phyloP scores from a whole-genome alignment of 495 filamentous ascomycete species.

The Daldinia vernicosa region DNA sequence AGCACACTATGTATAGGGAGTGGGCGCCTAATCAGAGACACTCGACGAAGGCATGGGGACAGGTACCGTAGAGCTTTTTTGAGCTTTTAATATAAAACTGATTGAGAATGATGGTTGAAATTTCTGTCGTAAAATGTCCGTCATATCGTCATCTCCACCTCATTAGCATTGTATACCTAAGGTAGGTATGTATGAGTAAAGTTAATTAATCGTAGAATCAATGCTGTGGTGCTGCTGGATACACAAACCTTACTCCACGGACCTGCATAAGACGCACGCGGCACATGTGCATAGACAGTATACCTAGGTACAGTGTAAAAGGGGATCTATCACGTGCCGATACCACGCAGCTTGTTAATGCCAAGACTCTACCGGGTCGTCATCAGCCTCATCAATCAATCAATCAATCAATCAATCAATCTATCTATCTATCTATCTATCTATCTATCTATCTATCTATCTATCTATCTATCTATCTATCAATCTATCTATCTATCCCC shows the following conservation, averaged over 20 bases:
- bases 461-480: too few species aligned
- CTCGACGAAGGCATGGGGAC: constrained; percentile 18
- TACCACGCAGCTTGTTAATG: not conserved
- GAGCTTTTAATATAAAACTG: constrained; percentile 32
- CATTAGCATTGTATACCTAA: too few species aligned
- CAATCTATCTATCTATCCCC: not conserved
- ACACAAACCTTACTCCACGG: not conserved
- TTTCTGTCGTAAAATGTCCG: not conserved
- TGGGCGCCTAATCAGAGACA: constrained; percentile 14
- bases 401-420: not conserved
- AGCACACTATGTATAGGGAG: constrained; percentile 17
- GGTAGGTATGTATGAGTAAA: too few species aligned
- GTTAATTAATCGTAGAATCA: not conserved
- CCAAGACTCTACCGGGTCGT: constrained; percentile 10
- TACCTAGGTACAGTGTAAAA: not conserved
- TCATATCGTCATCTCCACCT: not conserved
- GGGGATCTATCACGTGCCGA: not conserved
- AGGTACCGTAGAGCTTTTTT: constrained; percentile 14
- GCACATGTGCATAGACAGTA: not conserved
- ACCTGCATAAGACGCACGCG: not conserved
- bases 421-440: too few species aligned
- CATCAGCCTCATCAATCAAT: constrained; percentile 33
- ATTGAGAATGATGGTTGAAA: constrained; percentile 2
- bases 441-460: too few species aligned
- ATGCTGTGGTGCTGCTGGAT: not conserved